Evolutionary conservation across 176 grass and related monocot genomes (phyloP).

Genomic region (Lolium perenne): DNA sequence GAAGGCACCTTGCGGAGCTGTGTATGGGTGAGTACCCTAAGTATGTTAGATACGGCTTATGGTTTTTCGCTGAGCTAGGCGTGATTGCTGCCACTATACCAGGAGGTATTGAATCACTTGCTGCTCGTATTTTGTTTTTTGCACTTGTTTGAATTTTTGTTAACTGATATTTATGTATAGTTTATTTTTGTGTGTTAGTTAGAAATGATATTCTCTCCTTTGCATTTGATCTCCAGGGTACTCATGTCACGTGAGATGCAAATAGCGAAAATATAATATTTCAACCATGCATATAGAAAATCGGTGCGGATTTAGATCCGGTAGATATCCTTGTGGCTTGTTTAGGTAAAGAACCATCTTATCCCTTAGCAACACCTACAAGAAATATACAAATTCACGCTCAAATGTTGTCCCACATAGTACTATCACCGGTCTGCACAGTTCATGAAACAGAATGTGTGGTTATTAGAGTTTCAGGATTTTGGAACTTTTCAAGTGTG

Average conservation of each 20-base stretch:
- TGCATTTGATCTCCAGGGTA: background rate
- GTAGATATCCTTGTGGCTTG: background rate
- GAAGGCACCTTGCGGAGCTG: slow-evolving; percentile 74
- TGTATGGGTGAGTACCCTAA: slow-evolving; percentile 78
- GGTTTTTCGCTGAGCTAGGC: slow-evolving; percentile 65
- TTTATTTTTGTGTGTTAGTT: background rate
- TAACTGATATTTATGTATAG: background rate
- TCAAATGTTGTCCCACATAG: background rate
- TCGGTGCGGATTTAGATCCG: too few relatives aligned
- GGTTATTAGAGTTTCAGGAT: background rate
- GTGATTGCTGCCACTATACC: slow-evolving; percentile 83
- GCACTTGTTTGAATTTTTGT: background rate
- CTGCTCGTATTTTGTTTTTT: background rate
- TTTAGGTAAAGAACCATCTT: background rate
- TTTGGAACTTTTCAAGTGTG: background rate
- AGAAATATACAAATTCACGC: background rate
- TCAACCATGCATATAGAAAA: background rate
- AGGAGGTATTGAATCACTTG: slow-evolving; percentile 51
- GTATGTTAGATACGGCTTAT: slow-evolving; percentile 65
- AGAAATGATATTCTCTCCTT: background rate
- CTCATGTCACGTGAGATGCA: background rate
- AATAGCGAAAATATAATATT: background rate
- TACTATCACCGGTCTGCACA: background rate
- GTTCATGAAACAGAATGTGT: background rate
- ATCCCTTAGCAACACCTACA: background rate